Evolutionary conservation across 2,329 filamentous ascomycete genomes (phyloP), one percentile per base, ranked within the genome.

Genomic region (Zasmidium angulare): DNA sequence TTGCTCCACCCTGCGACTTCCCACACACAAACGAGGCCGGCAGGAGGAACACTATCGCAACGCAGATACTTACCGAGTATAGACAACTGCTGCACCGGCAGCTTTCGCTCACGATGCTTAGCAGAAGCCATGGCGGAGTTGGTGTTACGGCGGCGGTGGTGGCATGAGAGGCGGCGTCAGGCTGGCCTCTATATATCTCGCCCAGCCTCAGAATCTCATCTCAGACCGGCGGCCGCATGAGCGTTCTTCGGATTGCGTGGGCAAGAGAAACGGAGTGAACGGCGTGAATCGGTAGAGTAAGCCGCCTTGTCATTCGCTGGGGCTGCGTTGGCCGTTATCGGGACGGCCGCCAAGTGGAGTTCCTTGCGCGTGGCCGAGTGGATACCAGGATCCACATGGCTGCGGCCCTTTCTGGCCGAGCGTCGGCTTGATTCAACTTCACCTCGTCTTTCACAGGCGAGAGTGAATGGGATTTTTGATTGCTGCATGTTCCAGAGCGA

Each of bases 1-100:
- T 17, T 17, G 36, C 36, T 43, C 36, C 36, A 43, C 36, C n/a
- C 36, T 17, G 12, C 6, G 31, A 17, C n/a, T 40, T 9, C 12
- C 19, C 24, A n/a, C 11, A 9, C 10, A 11, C 47, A 22, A 2
- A 46, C 7, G 23, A n/a, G 14, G 29, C 29, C 36, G n/a, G 4
- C 50, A 29, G 21, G 29, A 29, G 26, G 6, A 52, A 52, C 11
- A 24, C 50, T 3, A 10, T 50, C 48, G 7, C n/a, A n/a, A 10
- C 48, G 48, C n/a, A 55, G 21, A 20, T 21, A 63, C 64, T 59
- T 62, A 92, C 89, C 87, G 64, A 96, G 78, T 71, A 96, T 92
- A 47, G 86, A 78, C 70, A 96, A 80, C 78, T 96, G 91, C 81
- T 87, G 84, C 46, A 85, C 80, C 0, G 91, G 90, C 80, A 95